Evolutionary conservation across 176 grass and related monocot species (phyloP).

Genomic region (Secale cereale): DNA sequence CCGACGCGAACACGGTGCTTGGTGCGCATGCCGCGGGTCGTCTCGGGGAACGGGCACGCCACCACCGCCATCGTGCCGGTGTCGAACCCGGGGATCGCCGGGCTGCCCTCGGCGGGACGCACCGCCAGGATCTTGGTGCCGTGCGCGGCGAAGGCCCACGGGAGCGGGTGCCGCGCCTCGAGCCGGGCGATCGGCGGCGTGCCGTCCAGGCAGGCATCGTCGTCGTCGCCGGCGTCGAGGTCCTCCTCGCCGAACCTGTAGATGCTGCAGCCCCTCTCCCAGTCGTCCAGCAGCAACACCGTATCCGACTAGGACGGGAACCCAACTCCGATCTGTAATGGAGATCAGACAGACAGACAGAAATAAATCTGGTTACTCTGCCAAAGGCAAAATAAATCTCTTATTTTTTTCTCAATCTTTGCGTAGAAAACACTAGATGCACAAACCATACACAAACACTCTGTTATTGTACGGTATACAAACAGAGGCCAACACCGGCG

Average conservation of each 20-base stretch:
- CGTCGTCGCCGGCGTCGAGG: neutral
- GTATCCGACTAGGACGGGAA: neutral
- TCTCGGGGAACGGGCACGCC: neutral
- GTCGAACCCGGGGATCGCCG: neutral
- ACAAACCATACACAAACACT: no score
- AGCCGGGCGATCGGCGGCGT: neutral
- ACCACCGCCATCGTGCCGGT: neutral
- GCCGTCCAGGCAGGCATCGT: neutral
- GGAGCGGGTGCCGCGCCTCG: neutral
- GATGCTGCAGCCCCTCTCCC: constrained; percentile 10
- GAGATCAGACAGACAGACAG: neutral
- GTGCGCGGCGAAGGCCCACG: neutral
- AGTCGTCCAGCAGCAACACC: neutral
- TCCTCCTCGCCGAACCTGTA: constrained; percentile 2
- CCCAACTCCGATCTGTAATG: neutral
- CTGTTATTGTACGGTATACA: no score
- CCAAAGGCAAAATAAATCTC: no score
- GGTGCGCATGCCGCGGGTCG: neutral
- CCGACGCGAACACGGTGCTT: neutral
- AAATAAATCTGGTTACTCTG: no score
- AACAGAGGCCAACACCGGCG: no score
- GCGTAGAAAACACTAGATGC: no score
- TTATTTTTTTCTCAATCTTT: no score
- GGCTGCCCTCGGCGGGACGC: neutral
- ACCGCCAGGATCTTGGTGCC: neutral